phyloP scores from a whole-genome alignment of 495 filamentous ascomycete species.

The Talaromyces adpressus region DNA sequence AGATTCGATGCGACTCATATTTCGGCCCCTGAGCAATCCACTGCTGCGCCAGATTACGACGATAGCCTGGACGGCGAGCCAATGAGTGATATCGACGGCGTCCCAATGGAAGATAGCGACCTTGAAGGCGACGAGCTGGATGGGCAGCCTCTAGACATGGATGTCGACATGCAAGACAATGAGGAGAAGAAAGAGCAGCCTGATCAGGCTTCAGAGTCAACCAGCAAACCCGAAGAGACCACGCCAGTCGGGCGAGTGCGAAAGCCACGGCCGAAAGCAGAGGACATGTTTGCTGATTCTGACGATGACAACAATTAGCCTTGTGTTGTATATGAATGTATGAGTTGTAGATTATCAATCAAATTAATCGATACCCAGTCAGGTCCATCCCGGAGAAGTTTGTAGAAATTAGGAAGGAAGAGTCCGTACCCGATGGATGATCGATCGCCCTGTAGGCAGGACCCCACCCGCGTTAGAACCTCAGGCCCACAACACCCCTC shows the following conservation, averaged over 20 bases:
- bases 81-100: conserved; percentile 41
- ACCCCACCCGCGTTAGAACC: not conserved
- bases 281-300: conserved; percentile 88
- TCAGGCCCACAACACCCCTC: conserved; percentile 8
- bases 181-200: conserved; percentile 10
- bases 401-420: not conserved
- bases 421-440: not conserved
- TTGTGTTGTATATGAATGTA: not conserved
- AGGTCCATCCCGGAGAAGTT: not conserved
- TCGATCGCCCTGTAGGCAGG: not conserved
- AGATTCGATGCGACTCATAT: conserved; percentile 26
- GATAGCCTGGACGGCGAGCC: conserved; percentile 28
- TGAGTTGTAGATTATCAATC: not conserved
- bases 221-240: conserved; percentile 15
- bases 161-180: conserved; percentile 34
- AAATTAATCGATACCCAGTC: not conserved
- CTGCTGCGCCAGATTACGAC: conserved; percentile 20
- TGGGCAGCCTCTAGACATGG: conserved; percentile 47
- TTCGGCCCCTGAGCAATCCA: conserved; percentile 13
- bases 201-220: conserved; percentile 15
- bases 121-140: conserved; percentile 43
- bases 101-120: conserved; percentile 50
- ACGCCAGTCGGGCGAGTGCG: conserved; percentile 19
- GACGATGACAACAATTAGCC: conserved; percentile 16
- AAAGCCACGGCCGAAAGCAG: conserved; percentile 68